These are phyloP conservation scores for Penium margaritaceum DNA, from an alignment of 139 green algal species.

Conservation along the genomic window DNA sequence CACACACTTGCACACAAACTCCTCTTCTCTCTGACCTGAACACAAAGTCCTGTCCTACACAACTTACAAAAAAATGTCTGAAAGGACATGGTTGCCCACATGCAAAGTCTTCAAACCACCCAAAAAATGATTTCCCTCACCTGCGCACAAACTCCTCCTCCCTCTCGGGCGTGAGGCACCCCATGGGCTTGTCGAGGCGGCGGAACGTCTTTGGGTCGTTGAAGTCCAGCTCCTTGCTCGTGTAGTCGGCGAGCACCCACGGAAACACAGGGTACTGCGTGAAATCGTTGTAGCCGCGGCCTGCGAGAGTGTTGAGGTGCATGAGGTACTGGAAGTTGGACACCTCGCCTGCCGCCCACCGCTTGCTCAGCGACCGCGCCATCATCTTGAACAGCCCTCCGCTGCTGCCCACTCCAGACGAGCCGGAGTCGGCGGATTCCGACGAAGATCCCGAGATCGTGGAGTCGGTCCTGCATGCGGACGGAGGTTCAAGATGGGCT, in stretches of 20 bases:
- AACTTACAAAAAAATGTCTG: no score
- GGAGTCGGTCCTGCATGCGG: no score
- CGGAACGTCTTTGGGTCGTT: constrained; percentile 45
- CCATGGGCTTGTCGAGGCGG: constrained; percentile 49
- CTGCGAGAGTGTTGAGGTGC: constrained; percentile 65
- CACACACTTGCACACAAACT: no score
- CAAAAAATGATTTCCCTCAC: no score
- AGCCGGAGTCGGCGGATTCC: no score
- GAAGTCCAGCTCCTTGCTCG: constrained; percentile 46
- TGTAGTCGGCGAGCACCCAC: constrained; percentile 57
- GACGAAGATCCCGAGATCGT: no score
- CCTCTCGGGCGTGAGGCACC: constrained; percentile 40
- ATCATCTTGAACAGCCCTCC: constrained; percentile 40
- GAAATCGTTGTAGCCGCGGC: constrained; percentile 65
- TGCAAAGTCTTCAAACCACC: no score
- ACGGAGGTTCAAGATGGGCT: no score
- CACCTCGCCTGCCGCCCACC: constrained; percentile 45
- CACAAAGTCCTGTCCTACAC: no score
- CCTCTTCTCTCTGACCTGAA: no score
- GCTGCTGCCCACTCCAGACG: no score
- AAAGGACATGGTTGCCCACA: no score
- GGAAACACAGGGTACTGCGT: constrained; percentile 72
- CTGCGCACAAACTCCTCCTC: constrained; percentile 31
- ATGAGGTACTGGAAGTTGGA: constrained; percentile 58
- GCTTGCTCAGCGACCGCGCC: constrained; percentile 22